phyloP scores from a whole-genome alignment of 1,284 basidiomycete species.

The Malassezia arunalokei region DNA sequence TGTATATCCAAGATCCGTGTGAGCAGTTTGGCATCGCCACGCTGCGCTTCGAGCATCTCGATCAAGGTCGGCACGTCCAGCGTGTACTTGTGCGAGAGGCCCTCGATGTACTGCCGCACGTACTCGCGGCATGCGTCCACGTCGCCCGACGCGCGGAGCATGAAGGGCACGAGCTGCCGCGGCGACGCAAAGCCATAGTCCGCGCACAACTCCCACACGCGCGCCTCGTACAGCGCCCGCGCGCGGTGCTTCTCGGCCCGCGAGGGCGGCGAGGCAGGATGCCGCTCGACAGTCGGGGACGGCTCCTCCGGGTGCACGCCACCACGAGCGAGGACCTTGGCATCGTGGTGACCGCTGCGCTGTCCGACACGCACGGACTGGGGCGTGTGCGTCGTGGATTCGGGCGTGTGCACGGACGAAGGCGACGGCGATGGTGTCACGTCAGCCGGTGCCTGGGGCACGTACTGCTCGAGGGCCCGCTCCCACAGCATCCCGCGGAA shows the following conservation, averaged over 20 bases:
- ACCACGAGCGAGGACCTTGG: constrained; percentile 13
- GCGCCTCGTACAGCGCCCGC: constrained; percentile 14
- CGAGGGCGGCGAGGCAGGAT: background rate
- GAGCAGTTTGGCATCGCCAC: constrained; percentile 5
- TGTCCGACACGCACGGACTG: constrained; percentile 10
- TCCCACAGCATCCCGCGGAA: background rate
- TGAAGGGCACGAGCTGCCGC: constrained; percentile 11
- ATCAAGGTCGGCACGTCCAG: background rate
- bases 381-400: constrained; percentile 1
- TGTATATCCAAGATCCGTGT: constrained; percentile 5
- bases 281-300: background rate
- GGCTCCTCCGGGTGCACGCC: background rate
- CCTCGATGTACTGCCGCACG: constrained; percentile 1
- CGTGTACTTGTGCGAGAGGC: constrained; percentile 3
- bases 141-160: constrained; percentile 5
- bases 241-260: constrained; percentile 6
- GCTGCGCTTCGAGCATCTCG: constrained; percentile 9
- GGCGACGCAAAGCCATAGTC: constrained; percentile 12
- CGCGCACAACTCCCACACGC: constrained; percentile 12
- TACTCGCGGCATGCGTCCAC: background rate
- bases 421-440: background rate
- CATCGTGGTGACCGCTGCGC: constrained; percentile 15
- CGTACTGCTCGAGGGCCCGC: constrained; percentile 4
- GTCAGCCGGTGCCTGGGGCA: background rate
- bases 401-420: background rate